Evolutionary conservation across 2,329 filamentous ascomycete species (phyloP).

Genomic region (Botrytis sinoallii): DNA sequence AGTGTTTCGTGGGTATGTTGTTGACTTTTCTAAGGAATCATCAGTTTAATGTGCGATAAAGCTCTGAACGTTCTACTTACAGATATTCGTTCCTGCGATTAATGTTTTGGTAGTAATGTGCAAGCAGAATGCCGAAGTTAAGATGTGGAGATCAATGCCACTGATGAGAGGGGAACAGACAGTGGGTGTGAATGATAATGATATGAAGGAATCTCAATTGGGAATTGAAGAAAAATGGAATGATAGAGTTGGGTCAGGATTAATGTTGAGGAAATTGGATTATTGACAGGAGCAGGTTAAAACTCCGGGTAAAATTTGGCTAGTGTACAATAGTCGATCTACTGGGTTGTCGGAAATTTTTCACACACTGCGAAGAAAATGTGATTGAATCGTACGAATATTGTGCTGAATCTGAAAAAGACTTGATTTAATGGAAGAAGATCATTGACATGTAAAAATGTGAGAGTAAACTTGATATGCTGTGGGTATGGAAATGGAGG

Average conservation of each 20-base stretch:
- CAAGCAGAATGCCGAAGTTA: neutral
- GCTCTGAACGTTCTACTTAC: neutral
- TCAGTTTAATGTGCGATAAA: neutral
- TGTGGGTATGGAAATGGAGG: neutral
- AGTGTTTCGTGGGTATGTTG: neutral
- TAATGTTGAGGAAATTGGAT: neutral
- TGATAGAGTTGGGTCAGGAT: neutral
- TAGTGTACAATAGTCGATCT: neutral
- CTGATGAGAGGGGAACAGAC: neutral
- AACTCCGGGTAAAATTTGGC: neutral
- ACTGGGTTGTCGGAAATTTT: neutral
- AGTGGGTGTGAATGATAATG: neutral
- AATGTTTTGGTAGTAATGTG: neutral
- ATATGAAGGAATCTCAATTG: neutral
- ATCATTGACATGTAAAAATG: neutral
- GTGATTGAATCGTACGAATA: neutral
- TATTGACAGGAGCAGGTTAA: neutral
- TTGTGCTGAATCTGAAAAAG: neutral
- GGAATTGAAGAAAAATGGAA: neutral
- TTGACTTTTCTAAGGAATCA: neutral
- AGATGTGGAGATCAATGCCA: neutral
- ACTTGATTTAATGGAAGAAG: neutral
- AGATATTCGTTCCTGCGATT: neutral
- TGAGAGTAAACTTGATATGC: neutral
- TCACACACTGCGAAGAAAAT: neutral